Conservation (phyloP, 352 stramenopile species). For the Phytophthora chlamydospora region DNA sequence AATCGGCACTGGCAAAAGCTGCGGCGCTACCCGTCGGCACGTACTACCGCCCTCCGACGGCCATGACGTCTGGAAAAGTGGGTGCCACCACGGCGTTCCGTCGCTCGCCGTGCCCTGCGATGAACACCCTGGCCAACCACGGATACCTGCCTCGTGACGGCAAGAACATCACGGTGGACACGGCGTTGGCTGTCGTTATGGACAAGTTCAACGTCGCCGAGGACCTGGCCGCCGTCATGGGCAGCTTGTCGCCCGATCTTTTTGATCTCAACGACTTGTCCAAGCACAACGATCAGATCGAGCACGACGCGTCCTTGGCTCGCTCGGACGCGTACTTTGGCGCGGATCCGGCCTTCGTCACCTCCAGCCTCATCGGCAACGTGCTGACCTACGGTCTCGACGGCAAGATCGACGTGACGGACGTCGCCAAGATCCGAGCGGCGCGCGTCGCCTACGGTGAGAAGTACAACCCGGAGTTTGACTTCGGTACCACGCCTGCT, state of each 20-base stretch:
- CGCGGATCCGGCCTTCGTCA: constrained; percentile 9
- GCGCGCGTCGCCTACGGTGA: background rate
- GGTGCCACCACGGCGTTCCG: constrained; percentile 24
- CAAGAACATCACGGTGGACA: constrained; percentile 29
- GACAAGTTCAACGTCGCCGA: constrained; percentile 37
- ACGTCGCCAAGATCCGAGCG: constrained; percentile 16
- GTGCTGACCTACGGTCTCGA: constrained; percentile 6
- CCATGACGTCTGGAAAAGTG: constrained; percentile 26
- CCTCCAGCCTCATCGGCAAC: constrained; percentile 2
- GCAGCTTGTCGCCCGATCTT: constrained; percentile 6
- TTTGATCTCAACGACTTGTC: constrained; percentile 27
- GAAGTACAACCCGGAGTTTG: constrained; percentile 18
- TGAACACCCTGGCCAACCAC: constrained; percentile 62
- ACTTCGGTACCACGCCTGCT: constrained; percentile 2
- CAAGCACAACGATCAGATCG: constrained; percentile 13
- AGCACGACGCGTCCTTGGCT: constrained; percentile 18
- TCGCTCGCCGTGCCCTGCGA: constrained; percentile 46
- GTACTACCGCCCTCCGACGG: constrained; percentile 36
- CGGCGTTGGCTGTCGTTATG: constrained; percentile 26
- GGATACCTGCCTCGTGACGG: constrained; percentile 42
- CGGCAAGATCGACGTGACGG: constrained; percentile 8
- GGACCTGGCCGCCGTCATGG: constrained; percentile 17
- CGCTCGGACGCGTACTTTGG: constrained; percentile 19
- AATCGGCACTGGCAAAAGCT: background rate
- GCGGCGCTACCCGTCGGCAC: background rate